A percentile compares a stretch with the other conserved stretches of the same genome.
These are phyloP conservation scores for Penicillium steckii DNA, from an alignment of 495 filamentous ascomycete species.

Conservation along the genomic window DNA sequence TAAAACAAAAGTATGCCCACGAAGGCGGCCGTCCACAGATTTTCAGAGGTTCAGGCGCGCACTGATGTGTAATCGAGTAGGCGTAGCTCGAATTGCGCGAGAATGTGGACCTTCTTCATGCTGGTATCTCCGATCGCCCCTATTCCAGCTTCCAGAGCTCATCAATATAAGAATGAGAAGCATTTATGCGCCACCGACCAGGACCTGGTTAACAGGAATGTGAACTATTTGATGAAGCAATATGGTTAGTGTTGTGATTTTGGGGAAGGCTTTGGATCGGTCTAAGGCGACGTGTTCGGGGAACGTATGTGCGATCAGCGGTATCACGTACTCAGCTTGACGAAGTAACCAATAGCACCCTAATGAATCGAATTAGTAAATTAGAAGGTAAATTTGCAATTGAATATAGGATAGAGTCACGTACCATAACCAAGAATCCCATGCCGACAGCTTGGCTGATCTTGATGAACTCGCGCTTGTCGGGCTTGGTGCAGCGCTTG, in stretches of 20 bases:
- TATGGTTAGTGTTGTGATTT: too few species aligned
- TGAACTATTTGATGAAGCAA: constrained; percentile 51
- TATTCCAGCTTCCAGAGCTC: constrained; percentile 1
- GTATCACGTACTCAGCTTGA: constrained; percentile 77
- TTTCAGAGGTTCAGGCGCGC: not conserved
- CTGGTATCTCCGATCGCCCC: not conserved
- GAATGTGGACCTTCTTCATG: not conserved
- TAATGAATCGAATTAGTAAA: constrained; percentile 9
- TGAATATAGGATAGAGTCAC: constrained; percentile 11
- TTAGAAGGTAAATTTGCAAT: not conserved
- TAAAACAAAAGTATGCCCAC: constrained; percentile 10
- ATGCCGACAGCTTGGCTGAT: constrained; percentile 95
- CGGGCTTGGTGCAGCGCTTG: constrained; percentile 83
- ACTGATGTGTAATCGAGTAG: not conserved
- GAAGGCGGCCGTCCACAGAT: not conserved
- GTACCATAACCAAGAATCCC: constrained; percentile 84
- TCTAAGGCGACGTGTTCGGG: not conserved
- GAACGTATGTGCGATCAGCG: not conserved
- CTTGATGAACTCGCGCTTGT: constrained; percentile 87
- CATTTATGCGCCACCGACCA: constrained; percentile 66
- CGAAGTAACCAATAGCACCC: constrained; percentile 76
- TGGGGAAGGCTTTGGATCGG: not conserved
- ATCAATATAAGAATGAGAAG: not conserved
- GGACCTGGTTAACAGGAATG: constrained; percentile 81
- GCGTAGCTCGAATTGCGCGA: not conserved